phyloP scores from a whole-genome alignment of 306 rosid genomes.

The Cucumis hystrix region DNA sequence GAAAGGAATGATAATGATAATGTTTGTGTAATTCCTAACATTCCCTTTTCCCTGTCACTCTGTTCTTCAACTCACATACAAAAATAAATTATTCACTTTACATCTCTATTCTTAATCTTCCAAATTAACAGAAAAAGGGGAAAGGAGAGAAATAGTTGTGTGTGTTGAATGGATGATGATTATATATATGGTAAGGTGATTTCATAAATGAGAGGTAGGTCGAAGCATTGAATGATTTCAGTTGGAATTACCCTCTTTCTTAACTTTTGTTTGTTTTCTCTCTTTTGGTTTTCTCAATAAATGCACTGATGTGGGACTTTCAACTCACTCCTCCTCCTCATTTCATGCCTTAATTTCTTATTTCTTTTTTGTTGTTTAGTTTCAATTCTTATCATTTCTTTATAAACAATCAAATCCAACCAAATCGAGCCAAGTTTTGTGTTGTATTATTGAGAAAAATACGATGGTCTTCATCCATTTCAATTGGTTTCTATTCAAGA shows the following conservation, averaged over 20 bases:
- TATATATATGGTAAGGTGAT: no score
- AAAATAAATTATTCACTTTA: no score
- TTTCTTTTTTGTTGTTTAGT: background rate
- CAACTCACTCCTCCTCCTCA: background rate
- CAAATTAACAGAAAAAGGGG: no score
- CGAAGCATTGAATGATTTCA: background rate
- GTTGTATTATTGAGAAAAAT: background rate
- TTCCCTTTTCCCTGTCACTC: background rate
- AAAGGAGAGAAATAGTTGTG: no score
- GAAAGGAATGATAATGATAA: background rate
- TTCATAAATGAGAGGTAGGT: background rate
- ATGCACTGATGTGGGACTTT: background rate
- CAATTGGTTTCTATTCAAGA: background rate
- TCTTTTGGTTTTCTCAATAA: background rate
- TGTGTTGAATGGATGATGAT: no score
- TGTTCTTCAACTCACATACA: no score
- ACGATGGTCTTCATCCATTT: background rate
- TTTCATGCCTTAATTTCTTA: background rate
- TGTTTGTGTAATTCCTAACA: background rate
- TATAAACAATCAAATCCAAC: background rate
- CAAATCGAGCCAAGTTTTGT: background rate
- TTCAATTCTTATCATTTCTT: background rate
- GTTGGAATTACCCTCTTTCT: background rate
- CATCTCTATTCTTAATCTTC: no score
- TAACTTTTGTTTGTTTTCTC: background rate